These are phyloP conservation scores for Boletus reticulatus DNA, from an alignment of 768 basidiomycete species.

Conservation along the genomic window DNA sequence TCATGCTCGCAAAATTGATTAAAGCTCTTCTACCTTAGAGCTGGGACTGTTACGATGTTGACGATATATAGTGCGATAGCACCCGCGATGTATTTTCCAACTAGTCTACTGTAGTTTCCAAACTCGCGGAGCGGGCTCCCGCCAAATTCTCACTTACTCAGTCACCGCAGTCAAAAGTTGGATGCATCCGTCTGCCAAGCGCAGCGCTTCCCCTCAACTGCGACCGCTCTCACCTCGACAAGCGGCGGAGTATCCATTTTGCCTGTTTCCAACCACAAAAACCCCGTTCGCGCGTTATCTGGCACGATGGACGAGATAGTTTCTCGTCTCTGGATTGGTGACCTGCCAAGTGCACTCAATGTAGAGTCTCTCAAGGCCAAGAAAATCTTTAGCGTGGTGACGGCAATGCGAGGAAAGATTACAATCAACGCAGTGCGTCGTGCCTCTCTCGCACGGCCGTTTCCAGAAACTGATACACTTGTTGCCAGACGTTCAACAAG, in stretches of 20 bases:
- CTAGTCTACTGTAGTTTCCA: too few species aligned
- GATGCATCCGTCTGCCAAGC: not conserved
- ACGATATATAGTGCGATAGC: not conserved
- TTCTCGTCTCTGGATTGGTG: conserved; percentile 82
- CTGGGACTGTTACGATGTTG: not conserved
- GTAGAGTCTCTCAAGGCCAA: conserved; percentile 57
- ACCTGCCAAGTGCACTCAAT: conserved; percentile 69
- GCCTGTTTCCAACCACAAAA: not conserved
- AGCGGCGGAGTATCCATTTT: not conserved
- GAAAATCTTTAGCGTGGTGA: conserved; percentile 74
- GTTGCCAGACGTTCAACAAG: conserved; percentile 67
- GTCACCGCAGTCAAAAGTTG: not conserved
- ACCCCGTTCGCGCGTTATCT: not conserved
- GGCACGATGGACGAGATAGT: conserved; percentile 73
- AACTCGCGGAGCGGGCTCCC: not conserved
- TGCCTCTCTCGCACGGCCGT: not conserved
- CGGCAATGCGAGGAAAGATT: conserved; percentile 68
- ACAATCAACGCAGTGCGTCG: conserved; percentile 57
- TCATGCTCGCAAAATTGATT: conserved; percentile 9
- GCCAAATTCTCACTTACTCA: too few species aligned
- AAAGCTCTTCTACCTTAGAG: conserved; percentile 2
- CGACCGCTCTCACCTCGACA: not conserved
- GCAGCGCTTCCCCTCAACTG: not conserved
- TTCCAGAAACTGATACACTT: not conserved
- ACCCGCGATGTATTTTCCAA: too few species aligned